phyloP scores from a whole-genome alignment of 768 basidiomycete genomes.

The Amanita rubescens region DNA sequence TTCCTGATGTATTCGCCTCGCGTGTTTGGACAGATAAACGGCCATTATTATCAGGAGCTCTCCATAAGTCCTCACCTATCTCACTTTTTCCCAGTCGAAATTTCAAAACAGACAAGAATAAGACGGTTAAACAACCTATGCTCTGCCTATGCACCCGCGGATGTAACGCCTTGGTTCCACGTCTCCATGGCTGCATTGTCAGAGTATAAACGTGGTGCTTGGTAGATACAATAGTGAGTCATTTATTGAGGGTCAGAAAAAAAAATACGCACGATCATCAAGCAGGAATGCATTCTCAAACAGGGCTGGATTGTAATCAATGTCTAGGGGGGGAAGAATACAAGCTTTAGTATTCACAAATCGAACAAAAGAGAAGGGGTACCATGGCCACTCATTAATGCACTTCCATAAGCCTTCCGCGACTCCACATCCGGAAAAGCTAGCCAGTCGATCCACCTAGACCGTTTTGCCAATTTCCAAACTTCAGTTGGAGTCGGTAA shows the following conservation, averaged over 20 bases:
- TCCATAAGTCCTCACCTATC: no score
- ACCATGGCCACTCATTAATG: conserved; percentile 17
- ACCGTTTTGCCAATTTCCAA: conserved; percentile 5
- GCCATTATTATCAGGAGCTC: no score
- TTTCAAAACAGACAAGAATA: no score
- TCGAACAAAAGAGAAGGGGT: conserved; percentile 6
- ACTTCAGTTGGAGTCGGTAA: neutral
- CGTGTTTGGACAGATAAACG: no score
- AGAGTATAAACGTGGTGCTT: conserved; percentile 10
- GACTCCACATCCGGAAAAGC: conserved; percentile 12
- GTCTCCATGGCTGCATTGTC: conserved; percentile 6
- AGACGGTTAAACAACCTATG: neutral
- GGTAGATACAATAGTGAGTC: conserved; percentile 6
- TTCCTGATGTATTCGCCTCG: no score
- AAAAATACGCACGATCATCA: conserved; percentile 11
- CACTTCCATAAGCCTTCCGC: conserved; percentile 16
- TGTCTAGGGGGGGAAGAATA: conserved; percentile 10
- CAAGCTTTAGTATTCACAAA: conserved; percentile 7
- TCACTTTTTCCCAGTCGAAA: no score
- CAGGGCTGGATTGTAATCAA: conserved; percentile 15
- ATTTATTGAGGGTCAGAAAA: neutral
- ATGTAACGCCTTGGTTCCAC: conserved; percentile 8
- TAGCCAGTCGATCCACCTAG: conserved; percentile 9
- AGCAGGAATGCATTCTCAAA: conserved; percentile 15
- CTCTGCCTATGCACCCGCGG: neutral